Percentiles rank a stretch among this genome's conserved stretches.
These are phyloP conservation scores for Pseudoturritis turrita DNA, from an alignment of 345 rosid species.

Conservation along the genomic window DNA sequence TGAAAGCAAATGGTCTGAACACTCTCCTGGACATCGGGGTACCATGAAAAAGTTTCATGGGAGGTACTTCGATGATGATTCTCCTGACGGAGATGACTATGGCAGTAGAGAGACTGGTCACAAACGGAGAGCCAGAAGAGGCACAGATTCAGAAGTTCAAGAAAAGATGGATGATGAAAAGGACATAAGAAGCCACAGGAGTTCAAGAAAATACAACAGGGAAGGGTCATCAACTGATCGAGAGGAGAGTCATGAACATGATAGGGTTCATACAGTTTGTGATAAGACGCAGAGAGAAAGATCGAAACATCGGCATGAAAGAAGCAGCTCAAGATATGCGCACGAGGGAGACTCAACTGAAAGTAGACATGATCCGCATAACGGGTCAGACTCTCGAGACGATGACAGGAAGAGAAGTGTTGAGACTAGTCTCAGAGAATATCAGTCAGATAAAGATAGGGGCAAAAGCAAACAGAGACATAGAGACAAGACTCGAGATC, in stretches of 20 bases:
- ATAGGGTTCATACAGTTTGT: neutral
- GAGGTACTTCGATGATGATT: slow-evolving; percentile 29
- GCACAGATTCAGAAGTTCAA: slow-evolving; percentile 12
- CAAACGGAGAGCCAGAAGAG: neutral
- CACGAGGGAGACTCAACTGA: neutral
- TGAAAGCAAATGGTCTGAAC: slow-evolving; percentile 29
- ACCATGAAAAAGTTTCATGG: slow-evolving; percentile 15
- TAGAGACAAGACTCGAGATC: neutral
- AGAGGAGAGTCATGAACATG: slow-evolving; percentile 14
- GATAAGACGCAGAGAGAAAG: slow-evolving; percentile 24
- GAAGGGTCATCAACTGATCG: slow-evolving; percentile 25
- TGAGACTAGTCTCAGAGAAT: neutral
- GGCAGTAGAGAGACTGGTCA: neutral
- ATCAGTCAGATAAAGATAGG: slow-evolving; percentile 2
- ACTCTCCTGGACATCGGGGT: slow-evolving; percentile 23
- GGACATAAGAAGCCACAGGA: slow-evolving; percentile 22
- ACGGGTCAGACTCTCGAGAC: neutral
- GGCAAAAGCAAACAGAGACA: slow-evolving; percentile 9
- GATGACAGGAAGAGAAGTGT: slow-evolving; percentile 3
- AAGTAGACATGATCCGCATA: slow-evolving; percentile 18
- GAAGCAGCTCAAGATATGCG: slow-evolving; percentile 21
- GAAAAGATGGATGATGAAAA: slow-evolving; percentile 12
- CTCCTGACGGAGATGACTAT: slow-evolving; percentile 21
- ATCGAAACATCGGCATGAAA: slow-evolving; percentile 5
- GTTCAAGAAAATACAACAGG: slow-evolving; percentile 28